Evolutionary conservation across 192 early-diverging fungal species (phyloP), one percentile per base, ranked within the genome.

Genomic region (Physocladia obscura): DNA sequence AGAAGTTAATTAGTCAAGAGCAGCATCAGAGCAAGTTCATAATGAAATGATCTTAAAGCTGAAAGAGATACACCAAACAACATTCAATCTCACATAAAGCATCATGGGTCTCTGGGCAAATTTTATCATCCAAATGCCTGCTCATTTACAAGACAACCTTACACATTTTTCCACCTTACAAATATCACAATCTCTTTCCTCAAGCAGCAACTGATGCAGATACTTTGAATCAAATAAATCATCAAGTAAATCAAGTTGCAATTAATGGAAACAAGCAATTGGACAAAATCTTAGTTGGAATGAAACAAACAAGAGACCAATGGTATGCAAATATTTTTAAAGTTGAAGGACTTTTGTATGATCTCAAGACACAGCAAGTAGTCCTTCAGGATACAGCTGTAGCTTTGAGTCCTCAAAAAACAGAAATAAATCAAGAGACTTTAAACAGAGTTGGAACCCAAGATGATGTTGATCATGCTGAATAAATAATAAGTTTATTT

Each of bases 401-500:
- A 22, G 51, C 51, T 24, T 24, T 54, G 6, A 22, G 26, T 22
- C 51, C 51, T 6, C 8, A 6, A 24, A 26, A 54, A 54, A 54
- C 5, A 5, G 8, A 22, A 5, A 5, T 8, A 8, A 22, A 5
- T 22, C 22, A 26, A 26, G 22, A 6, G 22, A 17, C 6, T 24
- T 54, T 15, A 8, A 22, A 26, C 26, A 8, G 5, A 22, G 22
- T 54, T 54, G 51, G 51, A 54, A 5, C 22, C 19, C 32, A 34
- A 24, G 57, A 58, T 27, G 57, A 58, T 58, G 29, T 34, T 58
- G 57, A 58, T 24, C 57, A 58, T 58, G 57, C 24, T n/a, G n/a
- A n/a, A n/a, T n/a, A n/a, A n/a, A n/a, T n/a, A n/a, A n/a, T n/a
- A n/a, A n/a, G n/a, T n/a, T n/a, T n/a, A n/a, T n/a, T n/a, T n/a